Conservation (phyloP, 2,329 filamentous ascomycete species). For the Catunica adiposa region DNA sequence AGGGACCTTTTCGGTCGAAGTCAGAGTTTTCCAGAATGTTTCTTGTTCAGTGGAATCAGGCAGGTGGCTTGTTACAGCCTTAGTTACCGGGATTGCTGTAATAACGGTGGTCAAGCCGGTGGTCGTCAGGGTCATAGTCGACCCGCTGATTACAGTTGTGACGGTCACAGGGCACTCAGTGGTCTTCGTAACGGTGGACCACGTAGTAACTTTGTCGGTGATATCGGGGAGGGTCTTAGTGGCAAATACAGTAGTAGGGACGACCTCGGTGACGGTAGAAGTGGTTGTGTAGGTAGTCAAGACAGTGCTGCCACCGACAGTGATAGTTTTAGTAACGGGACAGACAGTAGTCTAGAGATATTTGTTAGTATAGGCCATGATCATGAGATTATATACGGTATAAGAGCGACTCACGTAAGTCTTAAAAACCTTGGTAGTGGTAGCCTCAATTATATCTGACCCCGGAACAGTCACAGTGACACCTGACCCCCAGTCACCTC, state of each 20-base stretch:
- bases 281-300: constrained; percentile 11
- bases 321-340: constrained; percentile 13
- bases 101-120: constrained; percentile 2
- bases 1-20: neutral
- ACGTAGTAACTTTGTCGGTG: neutral
- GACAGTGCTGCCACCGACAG: constrained; percentile 9
- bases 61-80: constrained; percentile 17
- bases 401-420: constrained; percentile 7
- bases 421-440: constrained; percentile 10
- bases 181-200: constrained; percentile 4
- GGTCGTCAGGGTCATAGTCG: constrained; percentile 4
- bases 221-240: constrained; percentile 8
- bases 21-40: constrained; percentile 4
- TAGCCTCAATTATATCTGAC: constrained; percentile 3
- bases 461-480: constrained; percentile 8
- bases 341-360: constrained; percentile 9
- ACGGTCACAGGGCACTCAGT: constrained; percentile 7
- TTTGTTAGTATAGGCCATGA: constrained; percentile 2
- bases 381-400: no score
- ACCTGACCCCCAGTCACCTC: neutral
- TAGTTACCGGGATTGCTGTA: constrained; percentile 15
- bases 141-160: constrained; percentile 3
- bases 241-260: constrained; percentile 6
- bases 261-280: constrained; percentile 4
- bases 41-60: constrained; percentile 6